A percentile compares a stretch with the other conserved stretches of the same genome.
Conservation (phyloP, 1,284 basidiomycete genomes). For the Rugosomyces carneus region DNA sequence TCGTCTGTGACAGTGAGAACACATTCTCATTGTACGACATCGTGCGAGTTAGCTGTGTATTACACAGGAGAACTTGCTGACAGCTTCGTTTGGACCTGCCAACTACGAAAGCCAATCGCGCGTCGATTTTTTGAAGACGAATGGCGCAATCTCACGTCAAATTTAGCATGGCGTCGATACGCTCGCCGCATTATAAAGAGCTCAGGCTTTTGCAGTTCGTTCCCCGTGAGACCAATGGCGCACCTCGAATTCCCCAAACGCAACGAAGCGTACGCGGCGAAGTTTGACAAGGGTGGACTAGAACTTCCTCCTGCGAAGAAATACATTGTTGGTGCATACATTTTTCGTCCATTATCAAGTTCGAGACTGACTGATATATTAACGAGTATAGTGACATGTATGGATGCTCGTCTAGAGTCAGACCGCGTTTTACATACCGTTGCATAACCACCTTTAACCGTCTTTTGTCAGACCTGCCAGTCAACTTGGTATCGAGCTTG, state of each 20-base stretch:
- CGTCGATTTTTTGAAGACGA: background rate
- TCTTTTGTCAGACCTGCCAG: constrained; percentile 40
- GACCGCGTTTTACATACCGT: constrained; percentile 18
- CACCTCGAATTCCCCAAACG: constrained; percentile 26
- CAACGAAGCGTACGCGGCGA: constrained; percentile 23
- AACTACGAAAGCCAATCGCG: background rate
- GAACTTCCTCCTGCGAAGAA: constrained; percentile 47
- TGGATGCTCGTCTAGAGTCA: constrained; percentile 64
- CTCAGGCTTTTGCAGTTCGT: background rate
- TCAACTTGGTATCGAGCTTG: constrained; percentile 55
- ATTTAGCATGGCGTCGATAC: background rate
- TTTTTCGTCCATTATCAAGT: background rate
- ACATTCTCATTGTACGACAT: background rate
- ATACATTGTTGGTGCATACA: constrained; percentile 36
- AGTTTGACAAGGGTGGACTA: constrained; percentile 35
- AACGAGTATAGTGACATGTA: constrained; percentile 50
- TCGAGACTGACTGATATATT: background rate
- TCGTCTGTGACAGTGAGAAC: background rate
- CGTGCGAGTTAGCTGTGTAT: too few relatives aligned
- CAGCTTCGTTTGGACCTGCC: too few relatives aligned
- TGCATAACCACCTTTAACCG: background rate
- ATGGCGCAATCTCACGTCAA: constrained; percentile 7
- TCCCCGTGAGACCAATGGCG: constrained; percentile 29
- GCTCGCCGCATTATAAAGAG: background rate
- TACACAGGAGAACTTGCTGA: too few relatives aligned